phyloP scores from a whole-genome alignment of 2,329 filamentous ascomycete genomes.

The Sarocladium oryzae region DNA sequence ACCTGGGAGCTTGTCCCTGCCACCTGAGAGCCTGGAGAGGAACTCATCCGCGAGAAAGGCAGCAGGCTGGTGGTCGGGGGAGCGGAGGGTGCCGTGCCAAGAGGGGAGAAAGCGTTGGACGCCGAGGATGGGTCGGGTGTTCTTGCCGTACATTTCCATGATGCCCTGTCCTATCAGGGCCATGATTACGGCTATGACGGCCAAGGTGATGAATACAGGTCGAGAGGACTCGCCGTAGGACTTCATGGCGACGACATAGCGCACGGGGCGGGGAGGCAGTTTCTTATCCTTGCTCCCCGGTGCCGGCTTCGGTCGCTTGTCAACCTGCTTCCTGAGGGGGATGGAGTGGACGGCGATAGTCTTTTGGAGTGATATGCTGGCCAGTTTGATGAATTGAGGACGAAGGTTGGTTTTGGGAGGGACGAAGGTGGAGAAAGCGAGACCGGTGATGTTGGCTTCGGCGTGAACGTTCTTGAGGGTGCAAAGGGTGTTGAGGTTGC shows the following conservation, averaged over 20 bases:
- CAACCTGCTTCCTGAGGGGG: slow-evolving; percentile 48
- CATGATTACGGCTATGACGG: slow-evolving; percentile 53
- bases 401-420: slow-evolving; percentile 41
- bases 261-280: slow-evolving; percentile 42
- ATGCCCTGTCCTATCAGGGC: slow-evolving; percentile 57
- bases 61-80: slow-evolving; percentile 18
- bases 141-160: slow-evolving; percentile 52
- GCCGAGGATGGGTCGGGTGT: slow-evolving; percentile 49
- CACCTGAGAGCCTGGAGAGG: slow-evolving; percentile 30
- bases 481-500: slow-evolving; percentile 44
- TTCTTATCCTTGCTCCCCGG: slow-evolving; percentile 18
- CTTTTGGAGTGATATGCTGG: slow-evolving; percentile 74
- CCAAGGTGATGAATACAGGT: slow-evolving; percentile 46
- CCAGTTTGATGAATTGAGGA: slow-evolving; percentile 56
- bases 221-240: slow-evolving; percentile 45
- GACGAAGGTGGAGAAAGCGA: slow-evolving; percentile 52
- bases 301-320: slow-evolving; percentile 23
- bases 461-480: slow-evolving; percentile 48
- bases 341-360: slow-evolving; percentile 75
- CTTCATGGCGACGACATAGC: slow-evolving; percentile 63
- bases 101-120: slow-evolving; percentile 49
- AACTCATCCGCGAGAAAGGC: slow-evolving; percentile 24
- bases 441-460: slow-evolving; percentile 49
- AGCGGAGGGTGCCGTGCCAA: slow-evolving; percentile 28
- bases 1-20: slow-evolving; percentile 16